Evolutionary conservation across 345 rosid species (phyloP), one percentile per base, ranked within the genome.

Genomic region (Brassica carinata): DNA sequence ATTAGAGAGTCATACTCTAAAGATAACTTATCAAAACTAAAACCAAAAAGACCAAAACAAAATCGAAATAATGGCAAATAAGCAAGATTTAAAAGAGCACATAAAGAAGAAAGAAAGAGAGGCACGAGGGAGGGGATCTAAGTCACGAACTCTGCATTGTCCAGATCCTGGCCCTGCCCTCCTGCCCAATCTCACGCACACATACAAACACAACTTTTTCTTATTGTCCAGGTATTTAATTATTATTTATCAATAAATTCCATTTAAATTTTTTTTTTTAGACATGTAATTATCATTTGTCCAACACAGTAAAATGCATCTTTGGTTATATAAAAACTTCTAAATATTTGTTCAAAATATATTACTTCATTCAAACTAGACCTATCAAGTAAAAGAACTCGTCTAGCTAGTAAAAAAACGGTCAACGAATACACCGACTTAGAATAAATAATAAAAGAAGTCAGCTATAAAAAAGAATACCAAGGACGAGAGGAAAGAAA

Each of bases 71-170:
- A 1, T 40, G 5, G 72, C 64, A 64, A 58, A 79, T 38, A 40
- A 68, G 5, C 0, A 18, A 17, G 11, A 36, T 15, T 33, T 34
- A 38, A 53, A 55, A 38, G 71, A 66, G 51, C 40, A 72, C 55
- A 5, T 0, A 23, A 14, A 0, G 9, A 36, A 36, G 9, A 58
- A 43, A 43, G 18, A 64, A 36, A 26, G 14, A 34, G 53, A 61
- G 66, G 38, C 38, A 57, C 55, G 77, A n/a, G 59, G 19, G 18
- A 53, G 58, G 4, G 68, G 72, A 76, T 58, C 80, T 76, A 76
- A 81, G 45, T 81, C 84, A 81, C 84, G 81, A 71, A 66, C 51
- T 59, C 81, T 81, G 81, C 71, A 74, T 77, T 76, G 72, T 59
- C 70, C 38, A 81, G 43, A 71, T 38, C 14, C 75, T 59, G 75